A percentile compares a stretch with the other conserved stretches of the same genome.
Evolutionary conservation across 768 basidiomycete species (phyloP).

Genomic region (Dioszegia hungarica): DNA sequence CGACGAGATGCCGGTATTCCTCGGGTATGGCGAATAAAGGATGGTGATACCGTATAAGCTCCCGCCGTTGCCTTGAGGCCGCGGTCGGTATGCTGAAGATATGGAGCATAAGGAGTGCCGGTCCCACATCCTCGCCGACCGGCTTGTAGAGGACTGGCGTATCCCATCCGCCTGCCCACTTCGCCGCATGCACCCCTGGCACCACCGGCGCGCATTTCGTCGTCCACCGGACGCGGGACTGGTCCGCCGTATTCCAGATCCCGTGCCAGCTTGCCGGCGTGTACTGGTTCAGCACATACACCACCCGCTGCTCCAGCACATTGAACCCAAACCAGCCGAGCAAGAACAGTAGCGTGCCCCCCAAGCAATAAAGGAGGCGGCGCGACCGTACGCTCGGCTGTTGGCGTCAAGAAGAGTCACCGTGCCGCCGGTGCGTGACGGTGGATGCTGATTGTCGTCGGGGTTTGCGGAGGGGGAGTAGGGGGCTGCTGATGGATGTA

Average conservation of each 20-base stretch:
- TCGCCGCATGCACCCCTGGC: constrained; percentile 5
- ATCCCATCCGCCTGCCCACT: constrained; percentile 5
- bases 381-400: neutral
- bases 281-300: constrained; percentile 1
- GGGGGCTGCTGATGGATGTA: neutral
- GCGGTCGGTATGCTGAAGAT: constrained; percentile 11
- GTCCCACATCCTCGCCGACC: neutral
- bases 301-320: neutral
- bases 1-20: constrained; percentile 21
- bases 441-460: neutral
- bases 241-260: constrained; percentile 2
- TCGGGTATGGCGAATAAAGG: constrained; percentile 13
- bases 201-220: constrained; percentile 2
- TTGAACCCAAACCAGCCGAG: constrained; percentile 3
- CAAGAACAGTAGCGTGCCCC: neutral
- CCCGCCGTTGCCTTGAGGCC: constrained; percentile 3
- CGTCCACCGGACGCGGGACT: neutral
- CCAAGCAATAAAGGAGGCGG: neutral
- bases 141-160: neutral
- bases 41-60: constrained; percentile 13
- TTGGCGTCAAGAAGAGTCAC: neutral
- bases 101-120: constrained; percentile 14
- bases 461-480: neutral
- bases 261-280: neutral
- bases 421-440: neutral